A percentile compares a stretch with the other conserved stretches of the same genome.
Conservation (phyloP, 1,284 basidiomycete species). For the Athelia psychrophila region DNA sequence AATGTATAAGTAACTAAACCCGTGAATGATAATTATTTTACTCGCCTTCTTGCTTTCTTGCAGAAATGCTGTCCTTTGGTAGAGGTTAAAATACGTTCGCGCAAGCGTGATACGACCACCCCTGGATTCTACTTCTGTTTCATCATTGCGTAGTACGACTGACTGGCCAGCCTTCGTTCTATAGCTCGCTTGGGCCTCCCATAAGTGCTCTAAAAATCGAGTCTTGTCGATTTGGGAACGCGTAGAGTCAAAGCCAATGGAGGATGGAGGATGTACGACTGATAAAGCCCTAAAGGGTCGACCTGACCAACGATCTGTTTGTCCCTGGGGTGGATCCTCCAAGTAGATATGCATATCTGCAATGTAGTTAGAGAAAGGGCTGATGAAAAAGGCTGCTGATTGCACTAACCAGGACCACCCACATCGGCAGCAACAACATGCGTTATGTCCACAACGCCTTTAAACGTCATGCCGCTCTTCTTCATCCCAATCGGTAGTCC, state of each 20-base stretch:
- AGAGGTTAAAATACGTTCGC: constrained; percentile 84
- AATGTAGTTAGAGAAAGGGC: constrained; percentile 7
- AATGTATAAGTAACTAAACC: constrained; percentile 7
- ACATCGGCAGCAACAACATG: constrained; percentile 85
- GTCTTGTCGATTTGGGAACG: constrained; percentile 66
- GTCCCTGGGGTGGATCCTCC: constrained; percentile 77
- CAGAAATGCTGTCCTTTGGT: constrained; percentile 73
- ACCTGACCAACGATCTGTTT: constrained; percentile 79
- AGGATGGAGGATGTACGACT: constrained; percentile 68
- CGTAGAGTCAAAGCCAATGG: constrained; percentile 60
- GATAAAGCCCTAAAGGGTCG: constrained; percentile 77
- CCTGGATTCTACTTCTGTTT: constrained; percentile 68
- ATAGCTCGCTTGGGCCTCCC: constrained; percentile 80
- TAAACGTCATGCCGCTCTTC: constrained; percentile 82
- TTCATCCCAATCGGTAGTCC: constrained; percentile 59
- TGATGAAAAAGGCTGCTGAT: constrained; percentile 8
- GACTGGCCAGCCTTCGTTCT: constrained; percentile 68
- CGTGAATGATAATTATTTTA: not conserved
- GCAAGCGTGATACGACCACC: constrained; percentile 61
- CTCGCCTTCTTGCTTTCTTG: constrained; percentile 74
- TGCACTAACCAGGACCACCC: constrained; percentile 71
- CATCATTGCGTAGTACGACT: constrained; percentile 65
- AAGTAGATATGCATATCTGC: constrained; percentile 84
- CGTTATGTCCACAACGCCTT: constrained; percentile 82
- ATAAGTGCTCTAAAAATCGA: constrained; percentile 84